Conservation (phyloP, 164 flowering plant genomes). For the Hamamelis virginiana region DNA sequence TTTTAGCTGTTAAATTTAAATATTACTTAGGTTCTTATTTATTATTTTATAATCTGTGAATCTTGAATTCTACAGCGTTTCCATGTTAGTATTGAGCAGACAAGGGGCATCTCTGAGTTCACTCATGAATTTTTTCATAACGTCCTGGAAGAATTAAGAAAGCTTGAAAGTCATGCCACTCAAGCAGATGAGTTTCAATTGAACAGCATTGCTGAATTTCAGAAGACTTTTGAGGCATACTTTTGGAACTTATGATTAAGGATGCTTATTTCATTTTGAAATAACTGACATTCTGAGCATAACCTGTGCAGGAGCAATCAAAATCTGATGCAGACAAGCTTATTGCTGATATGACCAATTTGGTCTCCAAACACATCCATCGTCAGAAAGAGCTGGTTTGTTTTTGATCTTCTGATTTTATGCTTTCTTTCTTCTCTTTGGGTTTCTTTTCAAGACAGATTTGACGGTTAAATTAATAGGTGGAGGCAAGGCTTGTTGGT, state of each 20-base stretch:
- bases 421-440: constrained; percentile 1
- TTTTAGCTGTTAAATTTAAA: background rate
- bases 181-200: constrained; percentile 49
- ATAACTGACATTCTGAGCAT: background rate
- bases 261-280: background rate
- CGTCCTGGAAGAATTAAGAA: constrained; percentile 53
- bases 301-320: constrained; percentile 68
- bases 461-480: constrained; percentile 43
- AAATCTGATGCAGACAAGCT: constrained; percentile 75
- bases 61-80: constrained; percentile 54
- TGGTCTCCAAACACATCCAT: constrained; percentile 58
- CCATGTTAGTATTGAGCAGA: constrained; percentile 43
- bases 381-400: constrained; percentile 85
- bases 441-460: background rate
- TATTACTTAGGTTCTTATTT: background rate
- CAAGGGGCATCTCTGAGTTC: constrained; percentile 51
- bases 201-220: constrained; percentile 63
- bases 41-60: background rate
- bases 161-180: constrained; percentile 48
- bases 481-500: constrained; percentile 57
- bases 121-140: constrained; percentile 51
- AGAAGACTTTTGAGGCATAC: constrained; percentile 68
- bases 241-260: background rate
- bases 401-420: background rate
- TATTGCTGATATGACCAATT: constrained; percentile 62